These are phyloP conservation scores for Zygosaccharomyces pseudobailii DNA, from an alignment of 1,139 yeast species.

Conservation along the genomic window DNA sequence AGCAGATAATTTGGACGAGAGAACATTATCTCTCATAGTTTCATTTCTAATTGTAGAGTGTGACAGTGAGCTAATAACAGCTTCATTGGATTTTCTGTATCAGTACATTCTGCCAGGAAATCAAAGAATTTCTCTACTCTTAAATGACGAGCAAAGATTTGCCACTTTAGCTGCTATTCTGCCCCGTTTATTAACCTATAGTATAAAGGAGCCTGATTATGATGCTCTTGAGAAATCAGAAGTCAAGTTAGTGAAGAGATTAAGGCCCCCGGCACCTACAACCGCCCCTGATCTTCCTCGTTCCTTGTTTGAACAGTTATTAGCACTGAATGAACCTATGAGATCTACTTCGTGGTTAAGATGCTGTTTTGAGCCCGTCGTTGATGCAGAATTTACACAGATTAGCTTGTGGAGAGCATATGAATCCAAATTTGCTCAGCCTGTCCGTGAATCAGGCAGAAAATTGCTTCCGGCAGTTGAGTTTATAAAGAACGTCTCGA, in stretches of 20 bases:
- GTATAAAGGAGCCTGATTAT: constrained; percentile 37
- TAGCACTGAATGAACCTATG: constrained; percentile 73
- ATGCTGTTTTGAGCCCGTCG: constrained; percentile 77
- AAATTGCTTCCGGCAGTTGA: constrained; percentile 90
- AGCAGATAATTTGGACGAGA: constrained; percentile 39
- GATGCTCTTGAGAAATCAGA: constrained; percentile 38
- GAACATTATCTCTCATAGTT: constrained; percentile 41
- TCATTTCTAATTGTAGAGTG: constrained; percentile 44
- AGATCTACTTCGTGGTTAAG: constrained; percentile 95
- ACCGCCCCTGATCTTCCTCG: constrained; percentile 55
- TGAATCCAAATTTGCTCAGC: constrained; percentile 70
- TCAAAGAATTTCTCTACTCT: constrained; percentile 36
- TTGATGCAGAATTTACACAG: constrained; percentile 85
- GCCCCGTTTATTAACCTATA: constrained; percentile 58
- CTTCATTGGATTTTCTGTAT: constrained; percentile 60
- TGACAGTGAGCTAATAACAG: constrained; percentile 59
- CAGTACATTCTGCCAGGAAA: constrained; percentile 56
- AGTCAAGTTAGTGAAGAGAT: constrained; percentile 40
- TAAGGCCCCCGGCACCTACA: constrained; percentile 50
- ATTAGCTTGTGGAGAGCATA: constrained; percentile 94
- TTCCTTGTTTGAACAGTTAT: constrained; percentile 58
- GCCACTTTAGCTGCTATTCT: constrained; percentile 51
- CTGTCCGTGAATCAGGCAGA: constrained; percentile 43
- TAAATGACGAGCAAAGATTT: constrained; percentile 41
- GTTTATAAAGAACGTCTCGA: constrained; percentile 87